phyloP scores from a whole-genome alignment of 352 stramenopile species.

The Blastocystis sp. region DNA sequence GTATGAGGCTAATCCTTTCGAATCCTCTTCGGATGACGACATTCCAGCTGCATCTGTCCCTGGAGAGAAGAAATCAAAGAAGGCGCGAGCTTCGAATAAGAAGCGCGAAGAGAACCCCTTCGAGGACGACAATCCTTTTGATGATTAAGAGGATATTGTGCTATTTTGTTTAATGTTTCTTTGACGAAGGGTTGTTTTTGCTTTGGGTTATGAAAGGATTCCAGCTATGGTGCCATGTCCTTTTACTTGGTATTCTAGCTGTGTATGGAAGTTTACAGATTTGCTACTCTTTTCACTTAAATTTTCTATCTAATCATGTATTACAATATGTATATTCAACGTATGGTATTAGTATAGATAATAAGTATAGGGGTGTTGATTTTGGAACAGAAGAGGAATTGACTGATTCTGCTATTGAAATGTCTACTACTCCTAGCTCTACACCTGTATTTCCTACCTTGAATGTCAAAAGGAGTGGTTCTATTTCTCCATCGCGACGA shows the following conservation, averaged over 20 bases:
- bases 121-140: conserved; percentile 60
- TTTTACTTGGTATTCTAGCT: not conserved
- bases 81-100: not conserved
- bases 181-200: not conserved
- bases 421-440: too few relatives aligned
- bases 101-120: conserved; percentile 32
- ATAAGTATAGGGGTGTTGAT: not conserved
- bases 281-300: not conserved
- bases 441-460: too few relatives aligned
- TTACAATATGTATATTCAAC: not conserved
- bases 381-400: not conserved
- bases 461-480: too few relatives aligned
- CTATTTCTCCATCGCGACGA: too few relatives aligned
- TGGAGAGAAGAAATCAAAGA: conserved; percentile 26
- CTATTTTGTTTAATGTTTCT: conserved; percentile 13
- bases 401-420: not conserved
- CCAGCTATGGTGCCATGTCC: not conserved
- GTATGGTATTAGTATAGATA: not conserved
- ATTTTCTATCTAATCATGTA: not conserved
- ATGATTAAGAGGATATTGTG: conserved; percentile 34
- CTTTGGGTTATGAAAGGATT: not conserved
- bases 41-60: conserved; percentile 38
- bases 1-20: conserved; percentile 56
- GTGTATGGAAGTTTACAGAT: not conserved
- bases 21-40: conserved; percentile 33